Conservation (phyloP, 768 basidiomycete species). For the Psilocybe cubensis region DNA sequence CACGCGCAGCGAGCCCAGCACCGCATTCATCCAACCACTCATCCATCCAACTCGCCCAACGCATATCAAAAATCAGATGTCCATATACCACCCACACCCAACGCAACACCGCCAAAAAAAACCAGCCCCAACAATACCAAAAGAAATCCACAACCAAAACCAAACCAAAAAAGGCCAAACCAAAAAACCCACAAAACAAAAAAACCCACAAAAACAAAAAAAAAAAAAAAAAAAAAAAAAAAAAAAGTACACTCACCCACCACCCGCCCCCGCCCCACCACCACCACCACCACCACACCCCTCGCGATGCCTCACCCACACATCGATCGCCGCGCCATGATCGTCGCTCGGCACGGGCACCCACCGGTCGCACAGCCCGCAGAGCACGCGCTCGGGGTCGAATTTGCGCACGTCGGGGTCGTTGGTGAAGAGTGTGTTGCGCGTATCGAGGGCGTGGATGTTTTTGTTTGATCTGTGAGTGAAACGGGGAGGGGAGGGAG, state of each 20-base stretch:
- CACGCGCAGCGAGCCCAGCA: too few relatives aligned
- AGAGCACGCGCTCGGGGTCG: constrained; percentile 72
- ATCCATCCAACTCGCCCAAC: too few relatives aligned
- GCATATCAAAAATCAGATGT: too few relatives aligned
- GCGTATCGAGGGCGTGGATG: constrained; percentile 61
- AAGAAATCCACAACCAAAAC: too few relatives aligned
- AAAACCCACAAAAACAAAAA: not conserved
- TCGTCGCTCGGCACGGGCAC: constrained; percentile 62
- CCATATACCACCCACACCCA: too few relatives aligned
- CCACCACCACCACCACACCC: constrained; percentile 37
- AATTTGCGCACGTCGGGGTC: constrained; percentile 78
- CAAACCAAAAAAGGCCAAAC: too few relatives aligned
- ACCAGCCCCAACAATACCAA: too few relatives aligned
- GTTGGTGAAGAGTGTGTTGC: constrained; percentile 58
- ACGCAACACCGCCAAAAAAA: too few relatives aligned
- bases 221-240: not conserved
- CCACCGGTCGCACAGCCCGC: constrained; percentile 72
- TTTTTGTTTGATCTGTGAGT: constrained; percentile 48
- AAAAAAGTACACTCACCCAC: not conserved
- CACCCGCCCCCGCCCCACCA: not conserved
- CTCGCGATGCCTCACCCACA: constrained; percentile 66
- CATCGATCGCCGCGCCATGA: constrained; percentile 61
- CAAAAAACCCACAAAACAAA: too few relatives aligned
- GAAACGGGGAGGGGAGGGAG: not conserved
- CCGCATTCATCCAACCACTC: too few relatives aligned